These are phyloP conservation scores for Entomortierella lignicola DNA, from an alignment of 192 early-diverging fungal species.

Conservation along the genomic window DNA sequence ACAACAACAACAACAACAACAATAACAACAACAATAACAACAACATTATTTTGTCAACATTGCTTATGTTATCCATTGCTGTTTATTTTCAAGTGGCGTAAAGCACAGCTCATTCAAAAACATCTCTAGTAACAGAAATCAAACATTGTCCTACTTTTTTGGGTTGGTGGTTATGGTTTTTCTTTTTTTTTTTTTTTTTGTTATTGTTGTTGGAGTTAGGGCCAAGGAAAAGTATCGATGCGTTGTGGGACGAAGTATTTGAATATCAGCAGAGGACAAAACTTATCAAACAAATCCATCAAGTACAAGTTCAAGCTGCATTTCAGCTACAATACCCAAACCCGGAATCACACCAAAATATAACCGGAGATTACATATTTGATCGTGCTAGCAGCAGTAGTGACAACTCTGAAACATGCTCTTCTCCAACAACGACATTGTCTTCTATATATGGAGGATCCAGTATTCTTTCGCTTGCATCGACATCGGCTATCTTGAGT, in stretches of 20 bases:
- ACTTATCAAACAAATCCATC: conserved; percentile 20
- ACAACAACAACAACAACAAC: too few species aligned
- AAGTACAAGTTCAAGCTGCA: conserved; percentile 10
- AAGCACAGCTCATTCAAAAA: too few species aligned
- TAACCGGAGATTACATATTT: too few species aligned
- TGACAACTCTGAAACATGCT: background rate
- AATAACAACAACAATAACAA: too few species aligned
- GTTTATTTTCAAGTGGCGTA: too few species aligned
- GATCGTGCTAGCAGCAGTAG: too few species aligned
- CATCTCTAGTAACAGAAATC: too few species aligned
- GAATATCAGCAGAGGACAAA: conserved; percentile 44
- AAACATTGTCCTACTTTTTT: background rate
- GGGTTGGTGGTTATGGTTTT: background rate
- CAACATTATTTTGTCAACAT: too few species aligned
- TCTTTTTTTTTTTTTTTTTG: background rate
- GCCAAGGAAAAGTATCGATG: conserved; percentile 42
- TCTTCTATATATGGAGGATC: background rate
- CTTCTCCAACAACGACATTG: background rate
- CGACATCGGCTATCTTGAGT: background rate
- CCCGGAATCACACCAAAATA: too few species aligned
- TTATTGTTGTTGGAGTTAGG: too few species aligned
- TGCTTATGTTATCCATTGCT: too few species aligned
- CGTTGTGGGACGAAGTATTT: conserved; percentile 48
- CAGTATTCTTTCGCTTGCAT: background rate
- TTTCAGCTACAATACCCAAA: too few species aligned